phyloP scores from a whole-genome alignment of 495 filamentous ascomycete species.

The Astrocystis sublimbata region DNA sequence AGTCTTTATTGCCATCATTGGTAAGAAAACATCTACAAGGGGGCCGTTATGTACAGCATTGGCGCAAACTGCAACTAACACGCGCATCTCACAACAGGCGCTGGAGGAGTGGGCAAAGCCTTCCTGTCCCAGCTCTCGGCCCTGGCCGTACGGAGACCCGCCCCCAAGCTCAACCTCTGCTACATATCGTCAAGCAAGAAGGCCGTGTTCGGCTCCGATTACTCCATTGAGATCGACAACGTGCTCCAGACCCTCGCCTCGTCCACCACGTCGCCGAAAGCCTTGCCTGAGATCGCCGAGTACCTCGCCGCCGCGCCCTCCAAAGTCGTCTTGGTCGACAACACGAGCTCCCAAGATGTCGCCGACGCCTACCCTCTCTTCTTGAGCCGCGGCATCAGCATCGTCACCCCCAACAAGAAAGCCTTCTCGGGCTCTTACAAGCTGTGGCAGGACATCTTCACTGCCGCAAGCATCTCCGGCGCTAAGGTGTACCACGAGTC shows the following conservation, averaged over 20 bases:
- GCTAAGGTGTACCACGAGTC: constrained; percentile 91
- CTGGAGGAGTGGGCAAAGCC: constrained; percentile 87
- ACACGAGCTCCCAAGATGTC: constrained; percentile 82
- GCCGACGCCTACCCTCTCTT: constrained; percentile 77
- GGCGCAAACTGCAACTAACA: constrained; percentile 15
- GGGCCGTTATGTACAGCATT: background rate
- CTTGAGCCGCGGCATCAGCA: constrained; percentile 74
- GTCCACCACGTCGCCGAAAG: constrained; percentile 58
- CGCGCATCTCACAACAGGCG: constrained; percentile 56
- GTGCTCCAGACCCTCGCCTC: constrained; percentile 57
- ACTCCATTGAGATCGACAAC: constrained; percentile 56
- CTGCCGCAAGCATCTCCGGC: constrained; percentile 58
- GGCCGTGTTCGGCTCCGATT: constrained; percentile 65
- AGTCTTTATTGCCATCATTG: constrained; percentile 49
- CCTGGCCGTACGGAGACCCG: constrained; percentile 55
- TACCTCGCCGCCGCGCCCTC: constrained; percentile 71
- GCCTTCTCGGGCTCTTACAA: constrained; percentile 76
- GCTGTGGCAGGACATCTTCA: constrained; percentile 82
- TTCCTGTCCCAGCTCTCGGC: constrained; percentile 79
- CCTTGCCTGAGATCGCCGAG: constrained; percentile 65
- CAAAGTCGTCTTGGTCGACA: constrained; percentile 82
- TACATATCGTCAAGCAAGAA: constrained; percentile 81
- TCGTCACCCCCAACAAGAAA: constrained; percentile 98
- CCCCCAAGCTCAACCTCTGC: constrained; percentile 66
- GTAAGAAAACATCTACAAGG: constrained; percentile 31